These are phyloP conservation scores for Lophiotrema nucula DNA, from an alignment of 495 filamentous ascomycete genomes.

Conservation along the genomic window DNA sequence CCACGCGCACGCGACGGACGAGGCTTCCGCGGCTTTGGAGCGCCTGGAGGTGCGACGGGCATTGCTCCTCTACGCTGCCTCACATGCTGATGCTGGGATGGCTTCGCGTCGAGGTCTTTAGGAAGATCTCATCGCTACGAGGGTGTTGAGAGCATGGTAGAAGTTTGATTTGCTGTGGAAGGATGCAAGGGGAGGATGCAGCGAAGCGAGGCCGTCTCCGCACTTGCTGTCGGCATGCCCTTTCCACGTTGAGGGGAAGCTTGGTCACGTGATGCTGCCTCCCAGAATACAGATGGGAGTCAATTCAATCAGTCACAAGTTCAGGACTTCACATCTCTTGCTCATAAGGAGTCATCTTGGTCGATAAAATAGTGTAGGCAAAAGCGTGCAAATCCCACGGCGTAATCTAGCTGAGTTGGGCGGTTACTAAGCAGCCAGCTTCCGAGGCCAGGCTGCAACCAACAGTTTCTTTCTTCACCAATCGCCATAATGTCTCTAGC, in stretches of 20 bases:
- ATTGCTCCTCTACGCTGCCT: not conserved
- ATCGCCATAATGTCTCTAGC: too few species aligned
- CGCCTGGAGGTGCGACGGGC: constrained; percentile 8
- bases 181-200: not conserved
- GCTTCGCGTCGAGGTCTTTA: constrained; percentile 14
- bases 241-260: not conserved
- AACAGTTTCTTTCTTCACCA: too few species aligned
- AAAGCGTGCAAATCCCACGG: too few species aligned
- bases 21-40: constrained; percentile 11
- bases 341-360: not conserved
- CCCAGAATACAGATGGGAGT: too few species aligned
- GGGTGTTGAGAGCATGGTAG: not conserved
- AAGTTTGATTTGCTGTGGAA: not conserved
- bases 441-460: too few species aligned
- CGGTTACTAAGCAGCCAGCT: too few species aligned
- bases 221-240: not conserved
- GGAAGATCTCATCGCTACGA: not conserved
- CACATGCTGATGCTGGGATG: constrained; percentile 1
- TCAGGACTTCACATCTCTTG: too few species aligned
- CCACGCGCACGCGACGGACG: constrained; percentile 17
- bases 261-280: not conserved
- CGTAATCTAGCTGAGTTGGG: too few species aligned
- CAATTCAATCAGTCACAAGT: too few species aligned
- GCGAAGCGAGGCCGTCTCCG: not conserved
- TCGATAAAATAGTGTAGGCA: too few species aligned